Evolutionary conservation across 176 grass and related monocot species (phyloP).

Genomic region (Aegilops bicornis): DNA sequence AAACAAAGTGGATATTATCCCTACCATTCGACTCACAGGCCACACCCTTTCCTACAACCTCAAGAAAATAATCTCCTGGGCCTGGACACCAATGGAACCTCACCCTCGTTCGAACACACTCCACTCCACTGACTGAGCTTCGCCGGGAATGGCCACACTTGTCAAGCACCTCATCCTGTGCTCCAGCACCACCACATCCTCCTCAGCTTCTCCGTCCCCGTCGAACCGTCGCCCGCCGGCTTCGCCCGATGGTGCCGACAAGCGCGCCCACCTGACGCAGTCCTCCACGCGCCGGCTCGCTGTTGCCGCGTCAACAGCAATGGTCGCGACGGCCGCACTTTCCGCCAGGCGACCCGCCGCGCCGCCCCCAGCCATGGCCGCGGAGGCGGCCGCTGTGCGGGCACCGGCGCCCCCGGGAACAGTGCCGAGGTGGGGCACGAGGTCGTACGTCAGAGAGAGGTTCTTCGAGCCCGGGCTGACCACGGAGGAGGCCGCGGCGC

Average conservation of each 20-base stretch:
- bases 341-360: slow-evolving; percentile 30
- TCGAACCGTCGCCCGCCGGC: not conserved
- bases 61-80: slow-evolving; percentile 38
- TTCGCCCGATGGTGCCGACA: not conserved
- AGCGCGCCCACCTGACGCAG: not conserved
- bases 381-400: slow-evolving; percentile 35
- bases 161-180: slow-evolving; percentile 81
- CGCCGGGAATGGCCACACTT: slow-evolving; percentile 59
- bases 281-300: slow-evolving; percentile 34
- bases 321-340: slow-evolving; percentile 40
- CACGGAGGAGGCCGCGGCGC: slow-evolving; percentile 69
- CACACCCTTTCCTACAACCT: slow-evolving; percentile 19
- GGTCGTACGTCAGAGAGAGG: slow-evolving; percentile 73
- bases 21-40: not conserved
- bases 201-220: not conserved
- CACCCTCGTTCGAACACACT: not conserved
- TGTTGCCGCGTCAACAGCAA: slow-evolving; percentile 37
- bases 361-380: slow-evolving; percentile 37
- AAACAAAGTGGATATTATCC: slow-evolving; percentile 38
- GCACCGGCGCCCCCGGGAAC: slow-evolving; percentile 5
- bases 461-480: slow-evolving; percentile 71
- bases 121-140: not conserved
- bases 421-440: slow-evolving; percentile 76
- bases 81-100: not conserved
- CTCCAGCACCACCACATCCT: slow-evolving; percentile 31